Conservation (phyloP, 192 early-diverging fungal species). For the Funneliformis geosporum region DNA sequence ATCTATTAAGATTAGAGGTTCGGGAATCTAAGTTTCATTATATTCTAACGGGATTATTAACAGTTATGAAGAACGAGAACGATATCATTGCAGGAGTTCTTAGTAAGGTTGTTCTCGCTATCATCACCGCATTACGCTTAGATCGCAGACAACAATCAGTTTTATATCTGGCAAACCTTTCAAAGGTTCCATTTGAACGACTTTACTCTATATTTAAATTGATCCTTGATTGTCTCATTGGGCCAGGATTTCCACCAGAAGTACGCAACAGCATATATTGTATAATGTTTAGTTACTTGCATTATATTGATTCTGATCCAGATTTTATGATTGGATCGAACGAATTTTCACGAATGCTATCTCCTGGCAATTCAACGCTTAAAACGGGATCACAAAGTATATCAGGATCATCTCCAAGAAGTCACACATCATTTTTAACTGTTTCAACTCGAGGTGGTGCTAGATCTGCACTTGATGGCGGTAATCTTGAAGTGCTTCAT, state of each 20-base stretch:
- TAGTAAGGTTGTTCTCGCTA: conserved; percentile 56
- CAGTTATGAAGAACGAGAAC: conserved; percentile 55
- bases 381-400: too few species aligned
- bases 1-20: conserved; percentile 59
- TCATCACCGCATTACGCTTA: conserved; percentile 57
- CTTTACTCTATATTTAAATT: conserved; percentile 37
- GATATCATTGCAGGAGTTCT: conserved; percentile 54
- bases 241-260: neutral
- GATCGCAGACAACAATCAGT: conserved; percentile 58
- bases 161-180: conserved; percentile 42
- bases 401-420: too few species aligned
- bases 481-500: conserved; percentile 52
- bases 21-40: conserved; percentile 65
- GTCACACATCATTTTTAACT: too few species aligned
- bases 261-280: conserved; percentile 29
- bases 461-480: conserved; percentile 40
- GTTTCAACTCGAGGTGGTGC: too few species aligned
- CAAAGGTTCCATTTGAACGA: conserved; percentile 34
- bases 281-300: conserved; percentile 23
- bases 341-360: neutral
- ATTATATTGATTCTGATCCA: conserved; percentile 23
- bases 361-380: too few species aligned
- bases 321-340: neutral
- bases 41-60: conserved; percentile 67
- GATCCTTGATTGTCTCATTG: conserved; percentile 36